phyloP scores from a whole-genome alignment of 2,329 filamentous ascomycete genomes.

The Allantophomopsis lycopodina region DNA sequence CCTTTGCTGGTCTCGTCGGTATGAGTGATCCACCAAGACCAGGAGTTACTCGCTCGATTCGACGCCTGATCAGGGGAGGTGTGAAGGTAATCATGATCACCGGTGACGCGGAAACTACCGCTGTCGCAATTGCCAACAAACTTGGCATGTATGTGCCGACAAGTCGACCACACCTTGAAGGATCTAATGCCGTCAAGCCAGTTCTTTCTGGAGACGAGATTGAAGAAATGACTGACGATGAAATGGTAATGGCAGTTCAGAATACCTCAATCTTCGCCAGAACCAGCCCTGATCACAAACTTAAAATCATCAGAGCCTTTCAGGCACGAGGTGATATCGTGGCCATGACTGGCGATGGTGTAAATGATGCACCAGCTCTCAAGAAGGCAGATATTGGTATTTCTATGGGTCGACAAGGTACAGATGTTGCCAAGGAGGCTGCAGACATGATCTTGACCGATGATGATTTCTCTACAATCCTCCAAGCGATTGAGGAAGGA shows the following conservation, averaged over 20 bases:
- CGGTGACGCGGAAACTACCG: slow-evolving; percentile 88
- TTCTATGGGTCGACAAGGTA: slow-evolving; percentile 88
- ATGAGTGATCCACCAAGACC: slow-evolving; percentile 95
- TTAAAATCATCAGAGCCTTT: slow-evolving; percentile 88
- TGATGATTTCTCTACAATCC: slow-evolving; percentile 82
- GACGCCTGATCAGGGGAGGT: slow-evolving; percentile 80
- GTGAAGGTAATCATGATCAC: slow-evolving; percentile 99
- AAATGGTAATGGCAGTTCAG: slow-evolving; percentile 72
- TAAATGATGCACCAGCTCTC: slow-evolving; percentile 91
- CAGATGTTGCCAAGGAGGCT: slow-evolving; percentile 92
- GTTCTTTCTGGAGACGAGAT: slow-evolving; percentile 84
- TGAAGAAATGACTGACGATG: slow-evolving; percentile 79
- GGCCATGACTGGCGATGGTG: slow-evolving; percentile 96
- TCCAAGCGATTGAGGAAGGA: slow-evolving; percentile 93
- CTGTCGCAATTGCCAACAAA: slow-evolving; percentile 83
- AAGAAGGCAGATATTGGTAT: slow-evolving; percentile 98
- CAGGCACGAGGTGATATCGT: slow-evolving; percentile 92
- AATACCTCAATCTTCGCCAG: slow-evolving; percentile 91
- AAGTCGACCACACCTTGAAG: slow-evolving; percentile 34
- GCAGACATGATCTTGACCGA: slow-evolving; percentile 89
- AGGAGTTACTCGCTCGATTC: slow-evolving; percentile 79
- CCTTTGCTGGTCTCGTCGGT: slow-evolving; percentile 84
- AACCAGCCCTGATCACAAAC: slow-evolving; percentile 93
- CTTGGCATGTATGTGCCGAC: slow-evolving; percentile 77
- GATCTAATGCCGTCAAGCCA: slow-evolving; percentile 47